Percentiles rank a stretch among this genome's conserved stretches.
Evolutionary conservation across 2,329 filamentous ascomycete species (phyloP).

Genomic region (Thielaviopsis musarum): DNA sequence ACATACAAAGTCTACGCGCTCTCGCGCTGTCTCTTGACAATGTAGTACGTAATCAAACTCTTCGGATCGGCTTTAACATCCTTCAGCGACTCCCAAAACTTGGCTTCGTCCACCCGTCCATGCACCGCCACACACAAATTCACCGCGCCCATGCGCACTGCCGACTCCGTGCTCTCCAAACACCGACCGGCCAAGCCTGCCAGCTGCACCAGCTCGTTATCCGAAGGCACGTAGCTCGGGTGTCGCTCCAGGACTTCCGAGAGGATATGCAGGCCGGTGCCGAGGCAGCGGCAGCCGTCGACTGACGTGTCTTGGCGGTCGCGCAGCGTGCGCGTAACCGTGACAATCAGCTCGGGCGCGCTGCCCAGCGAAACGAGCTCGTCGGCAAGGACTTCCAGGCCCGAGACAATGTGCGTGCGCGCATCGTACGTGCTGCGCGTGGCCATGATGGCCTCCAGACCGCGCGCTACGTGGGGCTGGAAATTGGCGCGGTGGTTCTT

Average conservation of each 20-base stretch:
- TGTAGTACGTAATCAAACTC: slow-evolving; percentile 66
- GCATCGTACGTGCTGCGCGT: slow-evolving; percentile 51
- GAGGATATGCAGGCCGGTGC: slow-evolving; percentile 48
- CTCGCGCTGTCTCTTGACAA: slow-evolving; percentile 53
- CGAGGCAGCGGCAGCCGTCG: slow-evolving; percentile 35
- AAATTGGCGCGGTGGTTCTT: slow-evolving; percentile 50
- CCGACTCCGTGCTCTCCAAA: slow-evolving; percentile 42
- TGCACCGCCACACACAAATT: slow-evolving; percentile 63
- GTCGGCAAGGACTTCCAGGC: slow-evolving; percentile 55
- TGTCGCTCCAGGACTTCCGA: slow-evolving; percentile 37
- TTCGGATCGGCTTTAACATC: slow-evolving; percentile 54
- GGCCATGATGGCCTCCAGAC: slow-evolving; percentile 48
- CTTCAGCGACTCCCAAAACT: slow-evolving; percentile 52
- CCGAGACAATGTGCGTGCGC: slow-evolving; percentile 54
- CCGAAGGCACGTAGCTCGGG: slow-evolving; percentile 30
- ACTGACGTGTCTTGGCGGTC: slow-evolving; percentile 23
- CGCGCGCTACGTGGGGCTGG: slow-evolving; percentile 48
- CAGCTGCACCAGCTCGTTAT: slow-evolving; percentile 34
- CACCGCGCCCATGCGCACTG: slow-evolving; percentile 58
- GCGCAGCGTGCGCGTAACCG: slow-evolving; percentile 33
- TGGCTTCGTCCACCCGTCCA: slow-evolving; percentile 37
- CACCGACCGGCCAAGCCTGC: slow-evolving; percentile 36
- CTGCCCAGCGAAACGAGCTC: slow-evolving; percentile 53
- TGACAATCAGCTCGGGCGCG: slow-evolving; percentile 39
- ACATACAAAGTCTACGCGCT: slow-evolving; percentile 4